Evolutionary conservation across 78 protist species (phyloP), one percentile per base, ranked within the genome.

Genomic region (Mastigamoeba balamuthi): DNA sequence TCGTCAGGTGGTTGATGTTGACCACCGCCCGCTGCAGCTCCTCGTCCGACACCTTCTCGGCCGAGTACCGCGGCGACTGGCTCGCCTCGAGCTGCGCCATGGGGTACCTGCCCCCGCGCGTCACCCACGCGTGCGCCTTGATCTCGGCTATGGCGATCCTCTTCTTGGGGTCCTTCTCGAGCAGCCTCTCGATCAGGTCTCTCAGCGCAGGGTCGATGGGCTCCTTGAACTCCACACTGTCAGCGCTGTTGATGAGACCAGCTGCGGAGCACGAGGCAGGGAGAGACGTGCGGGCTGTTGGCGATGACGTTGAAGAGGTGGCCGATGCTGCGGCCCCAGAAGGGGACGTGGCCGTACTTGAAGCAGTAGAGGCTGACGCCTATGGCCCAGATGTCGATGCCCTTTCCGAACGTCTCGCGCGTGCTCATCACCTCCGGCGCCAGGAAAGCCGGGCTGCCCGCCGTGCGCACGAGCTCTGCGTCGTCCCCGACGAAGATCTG

Each of bases 321-420:
- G 4, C 28, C 0, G 33, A 4, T 5, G n/a, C 39, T 72, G 64
- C 4, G 17, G 40, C 66, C 89, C 2, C 0, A 0, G 58, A 82
- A 86, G 17, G 91, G 91, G 17, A 44, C 63, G 44, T 2, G 4
- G 6, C 85, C 91, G 75, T 63, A 39, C 28, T 30, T 40, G 28
- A 80, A 1, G 41, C 4, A 0, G 66, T 8, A 86, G 30, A 86
- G 23, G 6, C 88, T 86, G 28, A 82, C 78, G 28, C 91, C 91
- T 7, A 77, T 40, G 5, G 91, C 91, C 91, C 91, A 86, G n/a
- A 86, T 33, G 40, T 86, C 91, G 27, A 25, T 6, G 9, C 30
- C 65, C 9, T 9, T 2, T 0, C 77, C 76, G 23, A 4, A 37
- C 27, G 66, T 40, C 28, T 1, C 33, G 66, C 2, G 44, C 0